Conservation (phyloP, 2,329 filamentous ascomycete species). For the Ophiostoma ulmi region DNA sequence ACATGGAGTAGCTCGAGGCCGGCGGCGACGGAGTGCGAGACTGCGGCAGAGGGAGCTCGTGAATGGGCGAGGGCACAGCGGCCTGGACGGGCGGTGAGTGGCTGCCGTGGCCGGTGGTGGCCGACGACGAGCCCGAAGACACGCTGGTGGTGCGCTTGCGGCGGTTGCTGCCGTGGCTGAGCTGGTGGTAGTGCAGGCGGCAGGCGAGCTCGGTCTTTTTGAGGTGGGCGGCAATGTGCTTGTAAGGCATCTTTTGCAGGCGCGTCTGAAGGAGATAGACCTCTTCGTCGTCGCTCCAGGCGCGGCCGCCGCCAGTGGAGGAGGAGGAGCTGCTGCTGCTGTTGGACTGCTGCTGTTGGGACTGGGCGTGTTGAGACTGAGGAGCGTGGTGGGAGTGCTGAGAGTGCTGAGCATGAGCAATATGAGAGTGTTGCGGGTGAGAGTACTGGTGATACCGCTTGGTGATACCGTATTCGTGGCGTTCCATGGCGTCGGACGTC, state of each 20-base stretch:
- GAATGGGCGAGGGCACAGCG: constrained; percentile 47
- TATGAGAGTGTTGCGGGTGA: background rate
- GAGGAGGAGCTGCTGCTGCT: constrained; percentile 37
- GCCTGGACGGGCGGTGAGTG: constrained; percentile 48
- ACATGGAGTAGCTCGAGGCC: constrained; percentile 13
- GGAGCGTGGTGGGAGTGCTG: background rate
- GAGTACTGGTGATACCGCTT: constrained; percentile 52
- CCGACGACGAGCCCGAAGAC: constrained; percentile 55
- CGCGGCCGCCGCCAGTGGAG: constrained; percentile 69
- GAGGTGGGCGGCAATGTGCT: constrained; percentile 77
- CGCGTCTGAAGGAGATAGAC: constrained; percentile 78
- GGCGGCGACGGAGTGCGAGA: constrained; percentile 7
- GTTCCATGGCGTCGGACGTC: constrained; percentile 50
- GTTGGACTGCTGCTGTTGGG: background rate
- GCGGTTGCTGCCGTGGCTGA: constrained; percentile 75
- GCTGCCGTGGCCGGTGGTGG: constrained; percentile 30
- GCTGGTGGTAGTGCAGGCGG: constrained; percentile 80
- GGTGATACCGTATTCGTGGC: constrained; percentile 55
- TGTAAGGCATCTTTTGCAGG: constrained; percentile 84
- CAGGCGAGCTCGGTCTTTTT: constrained; percentile 87
- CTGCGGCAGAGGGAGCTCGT: constrained; percentile 37
- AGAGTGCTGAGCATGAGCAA: background rate
- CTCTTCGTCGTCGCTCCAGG: constrained; percentile 87
- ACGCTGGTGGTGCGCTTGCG: constrained; percentile 70
- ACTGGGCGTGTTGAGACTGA: background rate